A percentile compares a stretch with the other conserved stretches of the same genome.
These are phyloP conservation scores for Metarhizium brunneum DNA, from an alignment of 2,329 filamentous ascomycete genomes.

Conservation along the genomic window DNA sequence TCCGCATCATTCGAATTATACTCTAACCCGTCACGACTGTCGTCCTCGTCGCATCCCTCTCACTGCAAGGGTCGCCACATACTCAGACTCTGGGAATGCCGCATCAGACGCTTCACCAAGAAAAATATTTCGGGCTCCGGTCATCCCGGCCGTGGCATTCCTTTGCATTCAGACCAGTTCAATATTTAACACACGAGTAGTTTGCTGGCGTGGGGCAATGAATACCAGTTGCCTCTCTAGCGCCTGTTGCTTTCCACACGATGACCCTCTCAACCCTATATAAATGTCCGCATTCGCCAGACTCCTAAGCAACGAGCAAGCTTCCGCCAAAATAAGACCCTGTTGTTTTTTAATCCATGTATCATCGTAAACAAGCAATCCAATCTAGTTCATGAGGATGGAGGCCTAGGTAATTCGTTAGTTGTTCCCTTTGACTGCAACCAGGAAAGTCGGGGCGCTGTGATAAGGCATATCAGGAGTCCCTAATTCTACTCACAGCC, in stretches of 20 bases:
- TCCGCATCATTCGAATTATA: background rate
- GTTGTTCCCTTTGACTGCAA: background rate
- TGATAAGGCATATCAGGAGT: slow-evolving; percentile 1
- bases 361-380: slow-evolving; percentile 12
- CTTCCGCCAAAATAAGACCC: background rate
- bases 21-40: background rate
- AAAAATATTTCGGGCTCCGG: background rate
- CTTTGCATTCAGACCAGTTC: background rate
- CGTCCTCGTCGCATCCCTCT: no score
- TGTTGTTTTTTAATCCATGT: background rate
- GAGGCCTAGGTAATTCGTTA: slow-evolving; percentile 19
- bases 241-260: background rate
- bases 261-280: background rate
- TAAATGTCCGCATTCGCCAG: background rate
- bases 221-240: background rate
- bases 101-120: no score
- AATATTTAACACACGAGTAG: background rate
- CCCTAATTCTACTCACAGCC: slow-evolving; percentile 56
- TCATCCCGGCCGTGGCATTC: background rate
- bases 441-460: background rate
- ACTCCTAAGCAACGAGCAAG: background rate
- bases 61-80: no score
- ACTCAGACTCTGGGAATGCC: no score
- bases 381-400: slow-evolving; percentile 28
- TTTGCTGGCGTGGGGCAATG: background rate